Percentiles rank a stretch among this genome's conserved stretches.
phyloP scores from a whole-genome alignment of 2,329 filamentous ascomycete genomes.

The Nemania diffusa region DNA sequence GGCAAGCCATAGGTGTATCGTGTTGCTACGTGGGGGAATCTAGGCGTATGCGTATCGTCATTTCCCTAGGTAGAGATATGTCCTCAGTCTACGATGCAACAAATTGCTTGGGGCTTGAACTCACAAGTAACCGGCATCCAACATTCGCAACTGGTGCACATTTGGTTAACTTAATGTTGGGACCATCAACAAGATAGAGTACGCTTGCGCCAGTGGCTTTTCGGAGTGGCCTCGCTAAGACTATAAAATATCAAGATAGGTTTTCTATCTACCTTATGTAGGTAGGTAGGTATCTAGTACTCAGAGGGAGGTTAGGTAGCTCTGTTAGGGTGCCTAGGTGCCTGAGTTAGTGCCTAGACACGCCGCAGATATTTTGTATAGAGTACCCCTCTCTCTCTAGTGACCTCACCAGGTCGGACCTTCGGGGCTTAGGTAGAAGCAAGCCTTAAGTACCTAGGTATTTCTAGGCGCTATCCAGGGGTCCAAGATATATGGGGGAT shows the following conservation, averaged over 20 bases:
- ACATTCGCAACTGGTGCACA: constrained; percentile 4
- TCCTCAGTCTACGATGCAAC: neutral
- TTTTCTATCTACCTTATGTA: too few relatives aligned
- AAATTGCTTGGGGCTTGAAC: neutral
- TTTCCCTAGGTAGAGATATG: neutral
- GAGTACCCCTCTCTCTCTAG: neutral
- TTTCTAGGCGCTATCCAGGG: neutral
- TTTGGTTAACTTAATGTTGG: constrained; percentile 3
- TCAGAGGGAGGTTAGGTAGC: too few relatives aligned
- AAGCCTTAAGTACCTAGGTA: neutral
- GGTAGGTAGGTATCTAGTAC: too few relatives aligned
- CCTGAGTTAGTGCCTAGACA: too few relatives aligned
- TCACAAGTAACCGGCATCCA: neutral
- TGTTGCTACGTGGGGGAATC: constrained; percentile 1
- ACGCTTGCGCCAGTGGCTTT: too few relatives aligned
- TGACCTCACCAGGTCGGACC: neutral
- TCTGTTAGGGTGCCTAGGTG: neutral
- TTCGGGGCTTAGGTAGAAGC: neutral
- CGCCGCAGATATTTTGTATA: neutral
- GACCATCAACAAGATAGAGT: too few relatives aligned
- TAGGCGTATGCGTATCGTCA: neutral
- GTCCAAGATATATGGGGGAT: neutral
- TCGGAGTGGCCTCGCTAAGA: too few relatives aligned
- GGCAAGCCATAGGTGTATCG: constrained; percentile 11
- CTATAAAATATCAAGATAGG: too few relatives aligned